Base-by-base conservation (phyloP, 164 flowering plant species). In the Akebia trifoliata region DNA sequence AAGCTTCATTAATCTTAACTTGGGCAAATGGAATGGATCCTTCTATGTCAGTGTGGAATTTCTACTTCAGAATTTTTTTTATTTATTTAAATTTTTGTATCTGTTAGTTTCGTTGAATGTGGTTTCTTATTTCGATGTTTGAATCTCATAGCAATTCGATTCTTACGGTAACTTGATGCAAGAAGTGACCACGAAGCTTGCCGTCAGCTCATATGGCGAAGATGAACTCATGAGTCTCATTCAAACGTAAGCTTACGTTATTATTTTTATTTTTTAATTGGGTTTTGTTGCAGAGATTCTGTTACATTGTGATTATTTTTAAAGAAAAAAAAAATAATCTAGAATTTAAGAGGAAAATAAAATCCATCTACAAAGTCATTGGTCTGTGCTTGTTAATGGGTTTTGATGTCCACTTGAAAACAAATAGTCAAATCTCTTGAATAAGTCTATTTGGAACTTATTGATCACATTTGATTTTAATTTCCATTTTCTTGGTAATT, bases 161-260 rank as follows among this genome's bases (percentile, higher is more conserved):
- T 56, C 74, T 21, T 29, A 66, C 21, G 97, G 95, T 54, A 82
- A 80, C 43, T 62, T 85, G 68, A 36, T 81, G 82, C 86, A 93
- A 40, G 76, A 76, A 50, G 75, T 93, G 50, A 72, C 45, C 9
- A 93, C 97, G 4, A 84, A 63, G 80, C 87, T 93, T 38, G 55
- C 88, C 1, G 91, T 42, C 11, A 73, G 88, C 62, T 83, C 95
- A 4, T 89, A 89, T 69, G 98, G 98, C n/a, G 95, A 93, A 69
- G 80, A 72, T 75, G 94, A 89, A 62, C 90, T 89, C 51, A 74
- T 78, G 46, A 89, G 97, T 73, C 83, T 92, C 28, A 81, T 89
- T 57, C 98, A 92, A 72, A 82, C 94, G 98, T 92, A 84, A 74
- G 78, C 24, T 56, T 42, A 14, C 35, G 46, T n/a, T 20, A 44